Conservation (phyloP, 1,139 yeast species). For the Ashbya aceris region DNA sequence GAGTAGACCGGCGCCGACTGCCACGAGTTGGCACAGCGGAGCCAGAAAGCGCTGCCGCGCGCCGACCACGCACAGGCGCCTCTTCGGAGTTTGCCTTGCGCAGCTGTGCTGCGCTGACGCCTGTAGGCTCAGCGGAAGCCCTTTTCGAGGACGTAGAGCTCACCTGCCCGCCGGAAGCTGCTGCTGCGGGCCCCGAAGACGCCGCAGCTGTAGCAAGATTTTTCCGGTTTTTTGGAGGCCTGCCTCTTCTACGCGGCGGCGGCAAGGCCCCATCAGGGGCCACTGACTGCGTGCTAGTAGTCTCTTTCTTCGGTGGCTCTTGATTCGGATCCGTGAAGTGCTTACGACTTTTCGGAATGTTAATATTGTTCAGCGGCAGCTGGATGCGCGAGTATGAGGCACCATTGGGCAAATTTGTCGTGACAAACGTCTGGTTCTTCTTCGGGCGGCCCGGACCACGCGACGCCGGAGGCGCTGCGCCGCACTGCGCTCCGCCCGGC, state of each 20-base stretch:
- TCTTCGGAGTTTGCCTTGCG: neutral
- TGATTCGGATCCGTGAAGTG: conserved; percentile 32
- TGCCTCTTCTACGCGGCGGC: conserved; percentile 23
- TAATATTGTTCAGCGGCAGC: conserved; percentile 24
- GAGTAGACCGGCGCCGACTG: conserved; percentile 3
- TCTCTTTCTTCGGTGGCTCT: conserved; percentile 2
- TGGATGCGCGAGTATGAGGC: conserved; percentile 10
- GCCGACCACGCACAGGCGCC: neutral
- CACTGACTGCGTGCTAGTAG: neutral
- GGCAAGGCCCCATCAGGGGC: conserved; percentile 4
- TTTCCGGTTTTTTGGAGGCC: conserved; percentile 28
- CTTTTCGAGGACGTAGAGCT: neutral
- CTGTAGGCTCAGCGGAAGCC: neutral
- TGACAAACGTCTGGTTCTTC: conserved; percentile 15
- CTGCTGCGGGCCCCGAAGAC: conserved; percentile 14
- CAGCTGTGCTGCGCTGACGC: neutral
- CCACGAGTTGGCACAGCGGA: conserved; percentile 1
- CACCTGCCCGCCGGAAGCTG: neutral
- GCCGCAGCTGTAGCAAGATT: conserved; percentile 12
- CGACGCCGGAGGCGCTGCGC: conserved; percentile 5
- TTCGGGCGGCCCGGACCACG: conserved; percentile 31
- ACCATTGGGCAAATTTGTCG: conserved; percentile 6
- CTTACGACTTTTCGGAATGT: conserved; percentile 24
- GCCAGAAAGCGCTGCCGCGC: neutral
- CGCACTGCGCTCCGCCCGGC: conserved; percentile 2